A percentile compares a stretch with the other conserved stretches of the same genome.
Evolutionary conservation across 306 rosid genomes (phyloP).

Genomic region (Acacia crassicarpa): DNA sequence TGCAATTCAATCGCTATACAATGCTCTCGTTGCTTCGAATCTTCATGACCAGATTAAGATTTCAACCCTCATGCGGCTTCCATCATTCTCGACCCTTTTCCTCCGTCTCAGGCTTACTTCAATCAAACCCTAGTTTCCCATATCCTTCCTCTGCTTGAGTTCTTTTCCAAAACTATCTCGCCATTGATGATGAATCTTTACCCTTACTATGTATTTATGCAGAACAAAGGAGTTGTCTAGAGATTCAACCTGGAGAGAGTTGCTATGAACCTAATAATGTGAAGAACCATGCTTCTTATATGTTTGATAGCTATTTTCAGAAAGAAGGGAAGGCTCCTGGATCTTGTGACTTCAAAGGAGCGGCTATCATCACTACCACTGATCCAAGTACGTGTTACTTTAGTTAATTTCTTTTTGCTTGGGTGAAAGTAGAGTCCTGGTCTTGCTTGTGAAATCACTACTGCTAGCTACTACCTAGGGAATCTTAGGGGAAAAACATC

Average conservation of each 20-base stretch:
- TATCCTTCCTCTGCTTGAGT: slow-evolving; percentile 66
- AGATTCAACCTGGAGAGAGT: slow-evolving; percentile 83
- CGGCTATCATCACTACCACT: slow-evolving; percentile 88
- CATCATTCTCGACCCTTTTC: slow-evolving; percentile 84
- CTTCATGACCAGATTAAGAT: slow-evolving; percentile 64
- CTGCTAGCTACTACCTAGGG: slow-evolving; percentile 11
- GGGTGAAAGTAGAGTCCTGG: background rate
- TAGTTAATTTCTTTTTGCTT: background rate
- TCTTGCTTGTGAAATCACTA: slow-evolving; percentile 2
- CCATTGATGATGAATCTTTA: slow-evolving; percentile 95
- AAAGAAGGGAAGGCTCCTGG: slow-evolving; percentile 68
- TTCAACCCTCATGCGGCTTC: slow-evolving; percentile 90
- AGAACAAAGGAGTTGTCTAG: slow-evolving; percentile 93
- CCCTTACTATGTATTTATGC: slow-evolving; percentile 92
- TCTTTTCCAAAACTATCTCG: slow-evolving; percentile 64
- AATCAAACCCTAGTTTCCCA: slow-evolving; percentile 55
- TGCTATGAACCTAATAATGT: slow-evolving; percentile 87
- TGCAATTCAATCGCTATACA: slow-evolving; percentile 73
- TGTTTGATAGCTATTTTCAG: slow-evolving; percentile 95
- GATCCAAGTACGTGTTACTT: slow-evolving; percentile 76
- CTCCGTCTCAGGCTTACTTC: slow-evolving; percentile 92
- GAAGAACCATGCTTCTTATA: slow-evolving; percentile 84
- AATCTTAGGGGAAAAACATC: background rate
- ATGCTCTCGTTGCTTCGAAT: slow-evolving; percentile 77
- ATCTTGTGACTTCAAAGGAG: slow-evolving; percentile 94